Evolutionary conservation across 108 stramenopile species (phyloP).

Genomic region (Aurantiochytrium sp.): DNA sequence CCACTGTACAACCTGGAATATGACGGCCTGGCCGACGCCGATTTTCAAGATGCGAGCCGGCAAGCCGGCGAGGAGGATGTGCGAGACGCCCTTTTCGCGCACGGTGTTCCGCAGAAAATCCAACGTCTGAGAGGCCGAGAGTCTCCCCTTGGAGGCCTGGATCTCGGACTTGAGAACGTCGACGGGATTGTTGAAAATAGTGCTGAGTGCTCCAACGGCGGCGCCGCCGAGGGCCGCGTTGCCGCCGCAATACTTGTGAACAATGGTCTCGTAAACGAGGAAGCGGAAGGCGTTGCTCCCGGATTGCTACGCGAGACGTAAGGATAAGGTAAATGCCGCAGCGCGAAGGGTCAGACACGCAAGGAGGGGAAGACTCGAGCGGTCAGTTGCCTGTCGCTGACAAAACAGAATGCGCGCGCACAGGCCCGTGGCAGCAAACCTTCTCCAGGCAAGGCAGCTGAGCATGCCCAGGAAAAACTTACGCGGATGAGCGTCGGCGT

Average conservation of each 20-base stretch:
- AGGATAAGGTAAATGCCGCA: too few relatives aligned
- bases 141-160: neutral
- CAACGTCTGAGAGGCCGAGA: neutral
- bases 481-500: neutral
- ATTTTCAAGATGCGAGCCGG: neutral
- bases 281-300: neutral
- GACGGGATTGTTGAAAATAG: neutral
- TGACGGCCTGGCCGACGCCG: slow-evolving; percentile 14
- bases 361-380: neutral
- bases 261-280: neutral
- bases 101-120: neutral
- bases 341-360: too few relatives aligned
- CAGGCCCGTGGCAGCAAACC: too few relatives aligned
- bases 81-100: neutral
- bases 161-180: neutral
- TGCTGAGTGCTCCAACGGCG: neutral
- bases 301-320: neutral
- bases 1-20: slow-evolving; percentile 6
- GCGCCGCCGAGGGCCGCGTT: neutral
- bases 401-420: too few relatives aligned
- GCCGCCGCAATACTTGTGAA: neutral
- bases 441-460: too few relatives aligned
- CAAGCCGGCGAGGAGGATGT: neutral
- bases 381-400: too few relatives aligned
- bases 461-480: neutral